Evolutionary conservation across 352 stramenopile genomes (phyloP).

Genomic region (Phytophthora boehmeriae): DNA sequence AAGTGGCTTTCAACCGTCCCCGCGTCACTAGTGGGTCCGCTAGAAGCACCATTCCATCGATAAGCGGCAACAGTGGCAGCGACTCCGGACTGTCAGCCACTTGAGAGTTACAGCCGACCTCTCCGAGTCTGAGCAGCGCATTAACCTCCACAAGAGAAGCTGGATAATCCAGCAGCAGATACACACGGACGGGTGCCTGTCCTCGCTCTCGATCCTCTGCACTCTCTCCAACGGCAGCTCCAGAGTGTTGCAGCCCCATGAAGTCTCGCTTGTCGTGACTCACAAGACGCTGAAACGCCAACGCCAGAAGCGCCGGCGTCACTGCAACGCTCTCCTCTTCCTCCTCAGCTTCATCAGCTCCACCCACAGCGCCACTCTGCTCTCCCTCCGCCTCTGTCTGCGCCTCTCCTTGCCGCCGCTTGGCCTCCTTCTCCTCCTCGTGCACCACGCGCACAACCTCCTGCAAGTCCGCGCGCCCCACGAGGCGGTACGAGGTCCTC

Average conservation of each 20-base stretch:
- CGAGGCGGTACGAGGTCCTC: conserved; percentile 50
- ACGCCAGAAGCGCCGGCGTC: conserved; percentile 40
- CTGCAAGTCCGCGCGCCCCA: conserved; percentile 46
- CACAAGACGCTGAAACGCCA: conserved; percentile 61
- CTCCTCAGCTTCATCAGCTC: not conserved
- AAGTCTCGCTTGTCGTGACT: conserved; percentile 49
- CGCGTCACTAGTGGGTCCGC: conserved; percentile 25
- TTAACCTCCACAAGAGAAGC: conserved; percentile 51
- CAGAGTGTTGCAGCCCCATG: conserved; percentile 9
- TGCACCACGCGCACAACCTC: conserved; percentile 22
- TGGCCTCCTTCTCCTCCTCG: conserved; percentile 5
- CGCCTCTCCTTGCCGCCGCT: conserved; percentile 3
- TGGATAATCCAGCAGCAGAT: conserved; percentile 69
- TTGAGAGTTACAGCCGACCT: conserved; percentile 25
- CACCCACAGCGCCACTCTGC: not conserved
- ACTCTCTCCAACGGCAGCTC: not conserved
- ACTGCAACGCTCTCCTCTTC: conserved; percentile 12
- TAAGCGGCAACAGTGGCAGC: conserved; percentile 52
- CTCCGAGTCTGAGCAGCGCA: conserved; percentile 46
- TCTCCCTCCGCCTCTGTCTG: conserved; percentile 1
- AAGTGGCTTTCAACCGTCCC: conserved; percentile 10
- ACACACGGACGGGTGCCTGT: conserved; percentile 42
- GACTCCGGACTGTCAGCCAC: conserved; percentile 11
- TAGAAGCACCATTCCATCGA: conserved; percentile 65
- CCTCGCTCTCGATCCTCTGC: not conserved